Percentiles rank a stretch among this genome's conserved stretches.
Conservation (phyloP, 2,329 filamentous ascomycete genomes). For the Aspergillus floridensis region DNA sequence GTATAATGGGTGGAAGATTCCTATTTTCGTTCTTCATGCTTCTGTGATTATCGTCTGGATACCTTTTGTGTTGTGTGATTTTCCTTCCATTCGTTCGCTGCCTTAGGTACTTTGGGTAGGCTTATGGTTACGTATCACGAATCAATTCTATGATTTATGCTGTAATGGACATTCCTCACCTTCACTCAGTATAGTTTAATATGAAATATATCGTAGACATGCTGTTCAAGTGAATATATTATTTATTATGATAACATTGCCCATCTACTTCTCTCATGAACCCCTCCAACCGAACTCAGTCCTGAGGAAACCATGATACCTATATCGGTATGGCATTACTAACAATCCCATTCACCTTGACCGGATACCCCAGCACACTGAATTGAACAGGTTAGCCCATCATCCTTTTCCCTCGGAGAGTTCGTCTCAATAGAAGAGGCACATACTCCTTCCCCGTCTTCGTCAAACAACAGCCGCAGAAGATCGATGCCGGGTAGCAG, state of each 20-base stretch:
- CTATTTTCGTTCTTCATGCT: neutral
- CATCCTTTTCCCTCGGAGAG: neutral
- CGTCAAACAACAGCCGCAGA: conserved; percentile 57
- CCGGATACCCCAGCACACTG: conserved; percentile 53
- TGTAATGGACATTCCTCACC: too few relatives aligned
- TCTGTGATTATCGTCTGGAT: conserved; percentile 22
- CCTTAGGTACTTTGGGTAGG: neutral
- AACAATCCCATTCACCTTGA: conserved; percentile 52
- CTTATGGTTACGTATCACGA: neutral
- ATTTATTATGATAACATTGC: too few relatives aligned
- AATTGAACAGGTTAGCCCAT: neutral
- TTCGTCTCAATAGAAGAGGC: neutral
- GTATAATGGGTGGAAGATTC: conserved; percentile 10
- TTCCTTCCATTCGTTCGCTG: neutral
- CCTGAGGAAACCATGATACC: neutral
- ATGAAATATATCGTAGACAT: too few relatives aligned
- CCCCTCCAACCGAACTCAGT: neutral
- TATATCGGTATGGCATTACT: conserved; percentile 48
- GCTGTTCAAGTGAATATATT: too few relatives aligned
- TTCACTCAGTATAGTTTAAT: too few relatives aligned
- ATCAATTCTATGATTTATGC: neutral
- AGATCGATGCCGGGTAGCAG: conserved; percentile 55
- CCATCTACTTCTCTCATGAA: too few relatives aligned
- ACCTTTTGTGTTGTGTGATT: conserved; percentile 20
- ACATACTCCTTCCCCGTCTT: conserved; percentile 54